These are phyloP conservation scores for Phylloporus scabripes DNA, from an alignment of 768 basidiomycete genomes.

Conservation along the genomic window DNA sequence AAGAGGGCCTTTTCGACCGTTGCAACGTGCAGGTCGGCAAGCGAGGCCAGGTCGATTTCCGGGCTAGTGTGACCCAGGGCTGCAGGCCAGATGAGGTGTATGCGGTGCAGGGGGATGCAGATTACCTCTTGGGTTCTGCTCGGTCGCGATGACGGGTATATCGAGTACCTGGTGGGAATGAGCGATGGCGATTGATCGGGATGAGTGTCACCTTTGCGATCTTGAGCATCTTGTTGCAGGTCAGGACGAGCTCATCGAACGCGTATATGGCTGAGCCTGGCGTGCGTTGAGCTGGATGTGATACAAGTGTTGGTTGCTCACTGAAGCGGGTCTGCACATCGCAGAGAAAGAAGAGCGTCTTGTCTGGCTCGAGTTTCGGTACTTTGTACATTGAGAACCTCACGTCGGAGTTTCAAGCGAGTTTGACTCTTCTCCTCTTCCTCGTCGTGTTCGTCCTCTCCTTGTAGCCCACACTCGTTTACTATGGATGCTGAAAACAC, in stretches of 20 bases:
- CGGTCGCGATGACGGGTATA: slow-evolving; percentile 73
- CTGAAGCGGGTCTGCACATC: slow-evolving; percentile 78
- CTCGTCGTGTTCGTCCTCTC: slow-evolving; percentile 26
- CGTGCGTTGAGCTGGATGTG: neutral
- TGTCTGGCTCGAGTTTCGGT: slow-evolving; percentile 34
- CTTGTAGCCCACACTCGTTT: slow-evolving; percentile 27
- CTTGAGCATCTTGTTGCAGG: slow-evolving; percentile 71
- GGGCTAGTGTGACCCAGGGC: slow-evolving; percentile 66
- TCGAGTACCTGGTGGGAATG: slow-evolving; percentile 46
- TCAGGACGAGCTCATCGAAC: slow-evolving; percentile 65
- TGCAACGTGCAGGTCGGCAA: slow-evolving; percentile 54
- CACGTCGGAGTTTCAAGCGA: slow-evolving; percentile 25
- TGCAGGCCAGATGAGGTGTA: slow-evolving; percentile 25
- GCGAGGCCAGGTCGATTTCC: slow-evolving; percentile 49
- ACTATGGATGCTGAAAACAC: too few species aligned
- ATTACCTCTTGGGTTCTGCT: slow-evolving; percentile 75
- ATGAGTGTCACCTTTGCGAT: slow-evolving; percentile 54
- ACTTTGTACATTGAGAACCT: slow-evolving; percentile 23
- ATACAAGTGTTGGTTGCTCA: slow-evolving; percentile 28
- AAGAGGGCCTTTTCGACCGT: slow-evolving; percentile 76
- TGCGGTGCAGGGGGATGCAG: neutral
- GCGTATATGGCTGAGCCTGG: slow-evolving; percentile 55
- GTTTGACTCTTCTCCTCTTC: slow-evolving; percentile 14
- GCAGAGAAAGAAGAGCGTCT: slow-evolving; percentile 68
- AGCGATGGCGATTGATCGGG: neutral